Base-by-base conservation (phyloP, 2,329 filamentous ascomycete species). In the Purpureocillium takamizusanense region DNA sequence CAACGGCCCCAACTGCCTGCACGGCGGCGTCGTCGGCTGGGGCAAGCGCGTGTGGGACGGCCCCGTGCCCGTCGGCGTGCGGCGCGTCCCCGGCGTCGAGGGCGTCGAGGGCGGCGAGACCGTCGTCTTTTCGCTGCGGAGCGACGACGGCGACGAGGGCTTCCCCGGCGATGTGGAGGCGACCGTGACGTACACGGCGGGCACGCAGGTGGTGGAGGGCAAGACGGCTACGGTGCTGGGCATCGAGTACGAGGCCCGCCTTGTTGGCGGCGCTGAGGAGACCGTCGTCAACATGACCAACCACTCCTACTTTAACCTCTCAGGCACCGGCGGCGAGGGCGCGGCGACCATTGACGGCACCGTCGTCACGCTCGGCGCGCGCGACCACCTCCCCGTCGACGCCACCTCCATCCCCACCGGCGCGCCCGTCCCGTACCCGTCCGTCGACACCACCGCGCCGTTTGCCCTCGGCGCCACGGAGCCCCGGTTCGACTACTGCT, bases 221-320 rank as follows among this genome's bases (percentile, higher is more conserved):
- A 76, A 73, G 43, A 72, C 81, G 44, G 80, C 81, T 46, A 78
- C 76, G 2, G 76, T 92, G 15, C 63, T 97, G 41, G 81, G 81
- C 40, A 85, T 94, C 36, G 92, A 97, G 60, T 97, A 94, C 57
- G 85, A 95, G 68, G 88, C 84, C 15, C 78, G 86, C 60, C 70
- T 97, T 34, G 72, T 87, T 3, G 81, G 75, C 3, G 81, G 83
- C 36, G 82, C 81, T 11, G 80, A 89, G n/a, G 90, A 95, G 71
- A 97, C 90, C 0, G 81, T 81, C 31, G 76, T 97, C 58, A 94
- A 89, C 63, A 75, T 97, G 65, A 97, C 92, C 36, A 98, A 97
- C 66, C 90, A 98, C 68, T 94, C 86, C 30, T 83, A 83, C 66
- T 83, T 83, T 61, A 82, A 83, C 61, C 69, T 82, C 27, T 65